Base-by-base conservation (phyloP, 768 basidiomycete species). In the Cystobasidiopsis lactophilus region DNA sequence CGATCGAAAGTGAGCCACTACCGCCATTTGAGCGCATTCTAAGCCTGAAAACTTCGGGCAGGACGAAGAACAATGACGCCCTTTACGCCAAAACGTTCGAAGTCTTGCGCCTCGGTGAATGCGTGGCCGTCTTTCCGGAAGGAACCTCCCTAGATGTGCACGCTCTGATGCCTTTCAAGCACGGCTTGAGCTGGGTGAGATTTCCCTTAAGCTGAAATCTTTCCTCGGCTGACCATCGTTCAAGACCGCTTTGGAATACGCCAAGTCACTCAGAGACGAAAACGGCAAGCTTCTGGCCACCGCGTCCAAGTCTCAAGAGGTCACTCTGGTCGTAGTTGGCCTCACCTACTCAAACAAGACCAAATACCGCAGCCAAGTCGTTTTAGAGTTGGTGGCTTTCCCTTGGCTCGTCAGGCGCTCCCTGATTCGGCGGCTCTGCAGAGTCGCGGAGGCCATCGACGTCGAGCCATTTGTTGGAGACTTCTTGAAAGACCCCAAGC, bases 261-360 rank as follows among this genome's bases (percentile, higher is more conserved):
- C 77, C 10, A 80, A 81, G 60, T 88, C 84, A 76, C 71, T 76
- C 35, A 69, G 68, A 55, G 75, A 77, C 52, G 70, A 77, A 60
- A 71, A 38, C 4, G 29, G 35, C 41, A 75, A 26, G 71, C 49
- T 45, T 57, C 51, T 27, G 59, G 52, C 55, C 2, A 13, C 3
- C 3, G 29, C 30, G 29, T 35, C 39, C 16, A 54, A 51, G 14
- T 52, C 59, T 1, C n/a, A 54, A 29, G 60, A 62, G 29, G 58
- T 58, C 11, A 27, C 40, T n/a, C 53, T 61, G 19, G 51, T 50
- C 21, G 53, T 61, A 18, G 62, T 59, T 0, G 60, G 59, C 0
- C 86, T 98, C 57, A 85, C 85, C 14, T 96, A 96, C 66, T 85
- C 84, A 52, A 79, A 95, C 69, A 96, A 98, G 67, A 77, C 81